phyloP scores from a whole-genome alignment of 2,329 filamentous ascomycete species.

The Penicillium sp. region DNA sequence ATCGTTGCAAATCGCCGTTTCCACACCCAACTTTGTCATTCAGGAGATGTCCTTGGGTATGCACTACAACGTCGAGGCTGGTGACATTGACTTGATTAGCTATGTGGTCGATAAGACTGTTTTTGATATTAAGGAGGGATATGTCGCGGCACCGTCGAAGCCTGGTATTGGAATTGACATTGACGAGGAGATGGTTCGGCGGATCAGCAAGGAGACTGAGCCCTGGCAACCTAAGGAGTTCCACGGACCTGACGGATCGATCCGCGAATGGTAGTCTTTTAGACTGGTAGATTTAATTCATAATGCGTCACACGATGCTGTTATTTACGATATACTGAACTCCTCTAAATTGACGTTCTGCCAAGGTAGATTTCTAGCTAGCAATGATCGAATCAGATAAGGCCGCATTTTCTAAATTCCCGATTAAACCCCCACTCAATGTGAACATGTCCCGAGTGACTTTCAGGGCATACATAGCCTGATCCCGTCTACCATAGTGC shows the following conservation, averaged over 20 bases:
- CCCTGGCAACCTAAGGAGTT: slow-evolving; percentile 69
- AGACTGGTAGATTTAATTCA: not conserved
- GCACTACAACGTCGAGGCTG: slow-evolving; percentile 69
- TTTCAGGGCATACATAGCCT: not conserved
- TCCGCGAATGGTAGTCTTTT: slow-evolving; percentile 64
- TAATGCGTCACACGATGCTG: not conserved
- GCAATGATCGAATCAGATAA: too few relatives aligned
- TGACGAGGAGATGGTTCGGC: slow-evolving; percentile 67
- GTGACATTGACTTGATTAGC: slow-evolving; percentile 64
- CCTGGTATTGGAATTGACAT: slow-evolving; percentile 69
- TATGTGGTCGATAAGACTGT: slow-evolving; percentile 66
- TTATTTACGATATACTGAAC: too few relatives aligned
- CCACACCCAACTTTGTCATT: slow-evolving; percentile 68
- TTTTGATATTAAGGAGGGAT: slow-evolving; percentile 66
- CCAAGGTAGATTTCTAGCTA: too few relatives aligned
- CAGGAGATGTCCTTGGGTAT: slow-evolving; percentile 79
- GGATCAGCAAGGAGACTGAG: slow-evolving; percentile 57
- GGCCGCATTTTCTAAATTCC: accelerated
- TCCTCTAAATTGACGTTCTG: too few relatives aligned
- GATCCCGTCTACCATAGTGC: not conserved
- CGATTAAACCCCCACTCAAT: not conserved
- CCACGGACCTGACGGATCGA: slow-evolving; percentile 64
- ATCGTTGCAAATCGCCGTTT: slow-evolving; percentile 64
- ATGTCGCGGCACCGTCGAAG: slow-evolving; percentile 61
- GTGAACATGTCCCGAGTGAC: not conserved